Percentiles rank a stretch among this genome's conserved stretches.
phyloP scores from a whole-genome alignment of 1,284 basidiomycete species.

The Moesziomyces sp. region DNA sequence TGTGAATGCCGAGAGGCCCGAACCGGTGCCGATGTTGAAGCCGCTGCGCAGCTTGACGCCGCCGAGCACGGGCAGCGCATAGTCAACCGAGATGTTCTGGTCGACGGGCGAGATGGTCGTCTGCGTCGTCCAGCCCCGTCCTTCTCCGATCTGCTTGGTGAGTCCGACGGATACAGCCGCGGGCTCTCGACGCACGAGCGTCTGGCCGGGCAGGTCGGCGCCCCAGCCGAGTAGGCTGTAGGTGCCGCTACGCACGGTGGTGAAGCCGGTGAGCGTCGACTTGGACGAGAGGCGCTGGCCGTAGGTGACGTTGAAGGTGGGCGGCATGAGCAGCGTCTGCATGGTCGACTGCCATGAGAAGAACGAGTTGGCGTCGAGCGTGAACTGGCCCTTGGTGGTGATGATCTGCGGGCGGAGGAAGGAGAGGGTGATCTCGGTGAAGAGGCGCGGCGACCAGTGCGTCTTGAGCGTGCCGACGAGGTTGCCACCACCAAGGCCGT shows the following conservation, averaged over 20 bases:
- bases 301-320: constrained; percentile 69
- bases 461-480: constrained; percentile 75
- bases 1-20: constrained; percentile 60
- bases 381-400: constrained; percentile 69
- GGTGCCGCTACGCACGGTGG: constrained; percentile 69
- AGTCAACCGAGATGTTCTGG: constrained; percentile 67
- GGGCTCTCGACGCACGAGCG: constrained; percentile 42
- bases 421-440: constrained; percentile 66
- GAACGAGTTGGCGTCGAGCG: constrained; percentile 68
- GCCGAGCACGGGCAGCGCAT: constrained; percentile 67
- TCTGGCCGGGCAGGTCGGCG: constrained; percentile 11
- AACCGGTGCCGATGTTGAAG: constrained; percentile 59
- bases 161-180: constrained; percentile 56
- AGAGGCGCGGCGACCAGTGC: constrained; percentile 74
- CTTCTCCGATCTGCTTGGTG: constrained; percentile 50
- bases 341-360: constrained; percentile 66
- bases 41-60: constrained; percentile 70
- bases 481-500: constrained; percentile 70
- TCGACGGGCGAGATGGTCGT: constrained; percentile 46
- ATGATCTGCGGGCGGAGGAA: constrained; percentile 70
- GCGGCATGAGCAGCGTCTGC: constrained; percentile 62
- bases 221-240: constrained; percentile 70
- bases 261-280: constrained; percentile 60
- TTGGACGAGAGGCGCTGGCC: constrained; percentile 68
- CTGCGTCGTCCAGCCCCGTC: constrained; percentile 59